These are phyloP conservation scores for Coriolopsis trogii DNA, from an alignment of 1,284 basidiomycete genomes.

Conservation along the genomic window DNA sequence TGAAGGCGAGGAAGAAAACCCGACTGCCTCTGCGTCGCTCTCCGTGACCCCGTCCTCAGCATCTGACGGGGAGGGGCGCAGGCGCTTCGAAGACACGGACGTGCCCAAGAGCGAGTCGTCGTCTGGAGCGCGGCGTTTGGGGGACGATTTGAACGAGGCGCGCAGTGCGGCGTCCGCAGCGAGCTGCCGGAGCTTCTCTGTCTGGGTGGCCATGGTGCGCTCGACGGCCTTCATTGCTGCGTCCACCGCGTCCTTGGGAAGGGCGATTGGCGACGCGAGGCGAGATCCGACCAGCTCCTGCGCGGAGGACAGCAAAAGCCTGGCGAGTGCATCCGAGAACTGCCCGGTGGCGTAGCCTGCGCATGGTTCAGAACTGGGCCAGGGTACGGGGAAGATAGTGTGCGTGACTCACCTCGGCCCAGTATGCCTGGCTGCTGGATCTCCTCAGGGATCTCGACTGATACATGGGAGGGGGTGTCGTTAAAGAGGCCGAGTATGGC, in stretches of 20 bases:
- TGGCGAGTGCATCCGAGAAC: conserved; percentile 53
- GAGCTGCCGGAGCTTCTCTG: conserved; percentile 22
- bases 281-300: conserved; percentile 34
- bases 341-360: conserved; percentile 57
- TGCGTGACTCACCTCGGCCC: conserved; percentile 49
- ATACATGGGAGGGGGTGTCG: conserved; percentile 21
- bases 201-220: conserved; percentile 15
- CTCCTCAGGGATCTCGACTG: conserved; percentile 44
- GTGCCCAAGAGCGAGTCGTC: conserved; percentile 26
- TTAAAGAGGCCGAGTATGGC: conserved; percentile 27
- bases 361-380: conserved; percentile 7
- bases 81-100: conserved; percentile 30
- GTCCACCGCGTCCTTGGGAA: conserved; percentile 38
- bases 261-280: conserved; percentile 19
- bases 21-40: conserved; percentile 17
- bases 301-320: conserved; percentile 41
- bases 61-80: conserved; percentile 30
- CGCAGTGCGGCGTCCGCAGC: conserved; percentile 21
- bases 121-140: conserved; percentile 29
- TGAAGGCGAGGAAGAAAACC: conserved; percentile 34
- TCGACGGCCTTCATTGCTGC: conserved; percentile 30
- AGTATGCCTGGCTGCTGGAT: conserved; percentile 53
- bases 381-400: neutral
- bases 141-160: conserved; percentile 17
- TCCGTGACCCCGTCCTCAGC: conserved; percentile 22